Percentiles rank a stretch among this genome's conserved stretches.
Conservation (phyloP, 2,329 filamentous ascomycete species). For the Penicillium sp. region DNA sequence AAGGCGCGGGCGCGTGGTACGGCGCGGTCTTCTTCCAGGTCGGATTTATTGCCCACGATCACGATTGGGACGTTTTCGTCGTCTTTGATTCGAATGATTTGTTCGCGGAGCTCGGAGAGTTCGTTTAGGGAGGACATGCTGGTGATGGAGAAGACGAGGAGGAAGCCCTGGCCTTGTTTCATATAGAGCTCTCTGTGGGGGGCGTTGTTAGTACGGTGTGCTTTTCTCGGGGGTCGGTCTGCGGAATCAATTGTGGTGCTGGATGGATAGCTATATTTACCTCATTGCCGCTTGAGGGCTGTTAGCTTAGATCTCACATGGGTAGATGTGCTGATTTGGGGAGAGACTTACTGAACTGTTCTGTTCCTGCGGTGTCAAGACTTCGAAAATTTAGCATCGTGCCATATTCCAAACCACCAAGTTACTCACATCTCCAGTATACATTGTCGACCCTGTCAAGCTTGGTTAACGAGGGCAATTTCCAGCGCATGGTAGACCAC, state of each 20-base stretch:
- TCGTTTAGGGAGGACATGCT: conserved; percentile 80
- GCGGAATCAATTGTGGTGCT: background rate
- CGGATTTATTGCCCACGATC: conserved; percentile 88
- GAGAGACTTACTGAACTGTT: conserved; percentile 78
- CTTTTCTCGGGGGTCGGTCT: background rate
- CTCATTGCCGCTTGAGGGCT: conserved; percentile 54
- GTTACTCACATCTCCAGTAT: conserved; percentile 77
- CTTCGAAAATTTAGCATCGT: conserved; percentile 42
- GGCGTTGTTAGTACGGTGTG: conserved; percentile 25
- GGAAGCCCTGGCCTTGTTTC: conserved; percentile 88
- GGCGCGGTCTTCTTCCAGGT: conserved; percentile 79
- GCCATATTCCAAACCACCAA: conserved; percentile 11
- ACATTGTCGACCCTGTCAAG: conserved; percentile 74
- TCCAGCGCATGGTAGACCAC: conserved; percentile 39
- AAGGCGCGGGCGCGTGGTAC: conserved; percentile 79
- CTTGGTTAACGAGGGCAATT: conserved; percentile 25
- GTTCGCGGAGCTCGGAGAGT: conserved; percentile 76
- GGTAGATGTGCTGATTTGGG: background rate
- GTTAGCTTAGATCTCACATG: conserved; percentile 18
- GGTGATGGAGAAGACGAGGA: conserved; percentile 89
- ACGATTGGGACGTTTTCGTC: conserved; percentile 83
- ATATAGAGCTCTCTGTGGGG: conserved; percentile 73
- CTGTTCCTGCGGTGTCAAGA: conserved; percentile 85
- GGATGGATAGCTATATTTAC: conserved; percentile 38
- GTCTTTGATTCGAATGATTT: conserved; percentile 89